Base-by-base conservation (phyloP, 106 monocot genomes). In the Xerophyta viscosa region DNA sequence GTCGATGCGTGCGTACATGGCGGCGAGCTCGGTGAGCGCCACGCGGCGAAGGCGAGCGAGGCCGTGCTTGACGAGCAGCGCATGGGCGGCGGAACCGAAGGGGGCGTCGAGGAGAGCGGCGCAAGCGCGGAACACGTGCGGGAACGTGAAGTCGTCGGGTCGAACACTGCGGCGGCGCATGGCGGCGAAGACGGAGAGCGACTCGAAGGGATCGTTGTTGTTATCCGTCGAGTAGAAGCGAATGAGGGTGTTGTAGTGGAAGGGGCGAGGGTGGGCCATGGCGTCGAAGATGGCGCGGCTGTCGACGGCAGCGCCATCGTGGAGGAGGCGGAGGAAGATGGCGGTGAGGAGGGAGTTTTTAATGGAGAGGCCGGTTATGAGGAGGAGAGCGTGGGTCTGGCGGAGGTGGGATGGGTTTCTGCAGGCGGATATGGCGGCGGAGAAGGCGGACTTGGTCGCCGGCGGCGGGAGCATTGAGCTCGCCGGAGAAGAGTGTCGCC, bases 141-240 rank as follows among this genome's bases (percentile, higher is more conserved):
- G 73, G 66, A 66, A 73, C 11, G 73, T 73, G 60, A 66, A 60
- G 20, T 48, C 36, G 18, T 73, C 66, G 3, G 73, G 73, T 0
- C 60, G 53, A 50, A 61, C 47, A 7, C 33, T 27, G 15, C 65
- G 51, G 13, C 37, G 15, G 21, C 24, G 60, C 73, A 73, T 73
- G 15, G 26, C 24, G 24, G 28, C 48, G 61, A 3, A 73, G 13
- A 23, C 31, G 37, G 21, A 60, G 15, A 19, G 73, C 52, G 73
- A 45, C 8, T 60, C 60, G 24, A 24, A 6, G 19, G 11, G 37
- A 2, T 37, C 57, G 20, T 54, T 20, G 36, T 29, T 48, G 48
- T 26, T 27, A 11, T 11, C 11, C 11, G 33, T 6, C 5, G 33
- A 36, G 47, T 74, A 74, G 46, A 37, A 46, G 37, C 61, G 45